A percentile compares a stretch with the other conserved stretches of the same genome.
Conservation (phyloP, 176 grass and related monocot genomes). For the Lolium perenne region DNA sequence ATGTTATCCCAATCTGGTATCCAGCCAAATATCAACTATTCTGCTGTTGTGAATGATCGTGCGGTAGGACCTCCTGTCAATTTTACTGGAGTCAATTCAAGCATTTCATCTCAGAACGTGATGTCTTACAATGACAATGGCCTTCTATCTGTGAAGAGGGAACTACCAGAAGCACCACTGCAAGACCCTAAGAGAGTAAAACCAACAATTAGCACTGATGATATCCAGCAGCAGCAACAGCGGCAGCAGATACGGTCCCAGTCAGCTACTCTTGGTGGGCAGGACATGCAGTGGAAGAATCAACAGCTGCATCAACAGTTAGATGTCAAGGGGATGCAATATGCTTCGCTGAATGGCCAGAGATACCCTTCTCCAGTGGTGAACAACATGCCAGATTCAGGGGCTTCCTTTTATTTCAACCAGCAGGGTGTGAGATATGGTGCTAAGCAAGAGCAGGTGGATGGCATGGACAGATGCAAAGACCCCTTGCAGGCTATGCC, state of each 20-base stretch:
- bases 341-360: slow-evolving; percentile 67
- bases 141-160: slow-evolving; percentile 76
- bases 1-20: slow-evolving; percentile 60
- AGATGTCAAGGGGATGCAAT: slow-evolving; percentile 72
- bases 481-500: slow-evolving; percentile 57
- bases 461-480: slow-evolving; percentile 67
- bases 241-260: slow-evolving; percentile 70
- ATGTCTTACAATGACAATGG: slow-evolving; percentile 60
- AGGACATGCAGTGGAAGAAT: slow-evolving; percentile 84
- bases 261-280: slow-evolving; percentile 49
- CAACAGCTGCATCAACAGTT: slow-evolving; percentile 65
- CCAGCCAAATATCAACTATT: slow-evolving; percentile 61
- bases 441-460: slow-evolving; percentile 78
- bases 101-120: slow-evolving; percentile 68
- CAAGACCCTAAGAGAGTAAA: slow-evolving; percentile 82
- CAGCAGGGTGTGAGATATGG: slow-evolving; percentile 67
- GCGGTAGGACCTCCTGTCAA: slow-evolving; percentile 52
- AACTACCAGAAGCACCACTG: slow-evolving; percentile 71
- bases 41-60: slow-evolving; percentile 65
- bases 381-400: slow-evolving; percentile 72
- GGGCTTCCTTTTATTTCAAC: slow-evolving; percentile 70
- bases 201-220: slow-evolving; percentile 66
- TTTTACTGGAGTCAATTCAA: slow-evolving; percentile 64
- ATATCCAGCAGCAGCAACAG: slow-evolving; percentile 62
- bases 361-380: slow-evolving; percentile 67